Base-by-base conservation (phyloP, 352 stramenopile genomes). In the Elongisporangium anandrum region DNA sequence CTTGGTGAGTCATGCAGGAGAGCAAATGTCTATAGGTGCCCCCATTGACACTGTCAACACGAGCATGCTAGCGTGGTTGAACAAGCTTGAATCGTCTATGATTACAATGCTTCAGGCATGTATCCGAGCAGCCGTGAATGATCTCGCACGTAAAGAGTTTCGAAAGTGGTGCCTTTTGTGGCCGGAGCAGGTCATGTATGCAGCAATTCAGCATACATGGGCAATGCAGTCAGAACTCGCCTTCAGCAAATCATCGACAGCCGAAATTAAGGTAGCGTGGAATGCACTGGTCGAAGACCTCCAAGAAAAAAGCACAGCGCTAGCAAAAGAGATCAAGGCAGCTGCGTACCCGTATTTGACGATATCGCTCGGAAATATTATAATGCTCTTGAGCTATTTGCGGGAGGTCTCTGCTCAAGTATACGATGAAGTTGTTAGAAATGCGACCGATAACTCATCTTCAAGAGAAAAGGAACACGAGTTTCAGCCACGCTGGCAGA, bases 101-200 rank as follows among this genome's bases (percentile, higher is more conserved):
- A 61, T 62, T 29, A 92, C 80, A 47, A 86, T 89, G 3, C 41
- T 94, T 0, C 82, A 94, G 38, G 85, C 84, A 4, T 86, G 72
- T 6, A 73, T 86, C 5, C 78, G 82, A 3, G 79, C 79, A 2
- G 73, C 85, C 16, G 69, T 83, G 13, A 85, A 66, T 12, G 85
- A 94, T 60, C 63, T 79, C n/a, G 58, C 68, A 19, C 73, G 81
- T 4, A 92, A 94, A 59, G 85, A 91, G 26, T 94, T 94, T 60
- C 80, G 81, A 0, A 94, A 94, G 38, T 94, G 85, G 85, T 90
- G 77, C 41, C 50, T 90, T 5, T 63, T 90, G 5, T 94, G 85
- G 85, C 80, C 85, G 0, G 85, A 94, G 24, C 85, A 94, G 66
- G 77, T 87, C 0, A 21, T 94, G 4, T 17, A 83, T n/a, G 64